These are phyloP conservation scores for Entonaema liquescens DNA, from an alignment of 495 filamentous ascomycete species.

Conservation along the genomic window DNA sequence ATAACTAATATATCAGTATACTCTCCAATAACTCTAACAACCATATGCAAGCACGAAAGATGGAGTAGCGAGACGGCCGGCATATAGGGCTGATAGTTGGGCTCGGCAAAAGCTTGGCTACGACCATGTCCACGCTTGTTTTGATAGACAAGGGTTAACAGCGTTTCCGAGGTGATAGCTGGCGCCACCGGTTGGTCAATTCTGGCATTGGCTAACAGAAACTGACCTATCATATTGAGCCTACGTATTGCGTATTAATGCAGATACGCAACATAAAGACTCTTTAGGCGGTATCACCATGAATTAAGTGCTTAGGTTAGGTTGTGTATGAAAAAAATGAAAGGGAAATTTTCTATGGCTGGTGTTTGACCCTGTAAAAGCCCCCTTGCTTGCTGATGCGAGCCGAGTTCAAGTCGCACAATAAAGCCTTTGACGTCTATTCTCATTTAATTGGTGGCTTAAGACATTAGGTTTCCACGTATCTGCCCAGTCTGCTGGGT, in stretches of 20 bases:
- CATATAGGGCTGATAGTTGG: constrained; percentile 36
- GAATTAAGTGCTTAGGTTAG: not conserved
- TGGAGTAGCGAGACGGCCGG: not conserved
- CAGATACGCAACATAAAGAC: constrained; percentile 17
- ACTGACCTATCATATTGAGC: constrained; percentile 12
- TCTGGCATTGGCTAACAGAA: constrained; percentile 6
- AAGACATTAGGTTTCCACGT: not conserved
- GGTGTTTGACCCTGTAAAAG: not conserved
- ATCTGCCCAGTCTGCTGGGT: not conserved
- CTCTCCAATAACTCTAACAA: not conserved
- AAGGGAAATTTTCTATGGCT: not conserved
- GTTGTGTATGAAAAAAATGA: not conserved
- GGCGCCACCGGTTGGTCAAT: constrained; percentile 33
- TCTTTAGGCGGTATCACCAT: constrained; percentile 13
- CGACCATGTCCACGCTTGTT: constrained; percentile 4
- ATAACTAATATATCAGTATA: not conserved
- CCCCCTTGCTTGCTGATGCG: not conserved
- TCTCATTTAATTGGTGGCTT: not conserved
- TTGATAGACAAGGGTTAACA: constrained; percentile 1
- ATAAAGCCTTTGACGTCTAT: not conserved
- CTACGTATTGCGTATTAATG: not conserved
- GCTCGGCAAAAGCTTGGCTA: constrained; percentile 28
- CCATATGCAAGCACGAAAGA: constrained; percentile 15
- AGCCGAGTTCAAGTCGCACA: not conserved
- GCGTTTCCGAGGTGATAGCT: constrained; percentile 20